A percentile compares a stretch with the other conserved stretches of the same genome.
phyloP scores from a whole-genome alignment of 164 flowering plant species.

The Chimonanthus salicifolius region DNA sequence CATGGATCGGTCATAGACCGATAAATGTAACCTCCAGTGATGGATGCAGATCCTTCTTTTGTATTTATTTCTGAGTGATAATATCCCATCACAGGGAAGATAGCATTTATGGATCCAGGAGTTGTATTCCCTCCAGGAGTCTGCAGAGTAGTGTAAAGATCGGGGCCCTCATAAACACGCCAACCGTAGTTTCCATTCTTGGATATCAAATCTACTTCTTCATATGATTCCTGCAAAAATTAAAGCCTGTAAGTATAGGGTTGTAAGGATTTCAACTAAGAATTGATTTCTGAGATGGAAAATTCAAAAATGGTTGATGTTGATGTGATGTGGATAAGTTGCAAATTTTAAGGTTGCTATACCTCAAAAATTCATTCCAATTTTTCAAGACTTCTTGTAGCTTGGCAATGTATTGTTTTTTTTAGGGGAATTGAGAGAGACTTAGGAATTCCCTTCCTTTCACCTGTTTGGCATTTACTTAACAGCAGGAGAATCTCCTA shows the following conservation, averaged over 20 bases:
- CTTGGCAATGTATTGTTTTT: no score
- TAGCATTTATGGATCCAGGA: constrained; percentile 41
- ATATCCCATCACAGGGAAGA: constrained; percentile 81
- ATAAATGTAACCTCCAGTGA: constrained; percentile 77
- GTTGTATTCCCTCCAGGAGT: constrained; percentile 65
- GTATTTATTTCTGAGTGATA: constrained; percentile 51
- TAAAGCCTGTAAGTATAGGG: background rate
- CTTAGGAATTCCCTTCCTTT: no score
- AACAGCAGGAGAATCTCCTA: no score
- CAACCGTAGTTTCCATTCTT: constrained; percentile 92
- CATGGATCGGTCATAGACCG: constrained; percentile 79
- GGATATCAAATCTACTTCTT: constrained; percentile 75
- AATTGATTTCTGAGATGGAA: background rate
- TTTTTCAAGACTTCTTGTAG: no score
- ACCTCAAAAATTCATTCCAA: no score
- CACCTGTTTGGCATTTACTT: no score
- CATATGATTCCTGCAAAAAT: constrained; percentile 51
- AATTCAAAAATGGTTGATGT: background rate
- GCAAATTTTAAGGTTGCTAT: no score
- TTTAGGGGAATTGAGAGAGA: no score
- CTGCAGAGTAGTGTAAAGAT: constrained; percentile 28
- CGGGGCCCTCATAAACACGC: constrained; percentile 68
- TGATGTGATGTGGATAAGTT: no score
- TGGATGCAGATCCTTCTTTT: constrained; percentile 65
- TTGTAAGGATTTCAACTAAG: background rate